Percentiles rank a stretch among this genome's conserved stretches.
Conservation (phyloP, 306 rosid species). For the Delonix regia region DNA sequence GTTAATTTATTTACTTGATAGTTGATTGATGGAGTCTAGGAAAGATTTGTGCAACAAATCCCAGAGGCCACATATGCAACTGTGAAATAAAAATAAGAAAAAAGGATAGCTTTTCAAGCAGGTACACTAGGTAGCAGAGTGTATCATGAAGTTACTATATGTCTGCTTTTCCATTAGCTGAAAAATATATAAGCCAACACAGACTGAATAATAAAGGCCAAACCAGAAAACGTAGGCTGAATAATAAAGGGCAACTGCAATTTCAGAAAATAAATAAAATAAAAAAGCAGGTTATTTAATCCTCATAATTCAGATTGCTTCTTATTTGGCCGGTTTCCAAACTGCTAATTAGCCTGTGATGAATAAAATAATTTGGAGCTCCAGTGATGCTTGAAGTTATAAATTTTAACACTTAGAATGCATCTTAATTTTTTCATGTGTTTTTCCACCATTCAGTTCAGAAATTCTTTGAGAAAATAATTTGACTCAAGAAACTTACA, state of each 20-base stretch:
- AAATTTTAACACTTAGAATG: neutral
- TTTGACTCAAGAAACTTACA: neutral
- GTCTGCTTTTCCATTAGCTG: neutral
- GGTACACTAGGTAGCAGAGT: neutral
- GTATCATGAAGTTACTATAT: neutral
- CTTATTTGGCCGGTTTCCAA: neutral
- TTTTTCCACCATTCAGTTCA: neutral
- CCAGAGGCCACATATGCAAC: neutral
- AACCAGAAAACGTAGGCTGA: too few relatives aligned
- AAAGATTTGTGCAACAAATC: neutral
- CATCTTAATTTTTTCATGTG: neutral
- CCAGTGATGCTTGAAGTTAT: neutral
- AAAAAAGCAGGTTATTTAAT: neutral
- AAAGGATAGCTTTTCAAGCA: neutral
- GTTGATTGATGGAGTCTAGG: neutral
- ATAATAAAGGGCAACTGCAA: too few relatives aligned
- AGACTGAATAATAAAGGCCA: too few relatives aligned
- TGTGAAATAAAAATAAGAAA: neutral
- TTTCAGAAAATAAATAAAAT: too few relatives aligned
- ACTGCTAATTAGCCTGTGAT: neutral
- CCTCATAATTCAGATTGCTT: neutral
- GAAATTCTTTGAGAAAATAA: slow-evolving; percentile 11
- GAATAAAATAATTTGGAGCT: neutral
- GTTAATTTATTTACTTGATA: neutral
- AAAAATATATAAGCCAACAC: neutral